Conservation (phyloP, 2,329 filamentous ascomycete species). For the Ascocoryne sarcoides region DNA sequence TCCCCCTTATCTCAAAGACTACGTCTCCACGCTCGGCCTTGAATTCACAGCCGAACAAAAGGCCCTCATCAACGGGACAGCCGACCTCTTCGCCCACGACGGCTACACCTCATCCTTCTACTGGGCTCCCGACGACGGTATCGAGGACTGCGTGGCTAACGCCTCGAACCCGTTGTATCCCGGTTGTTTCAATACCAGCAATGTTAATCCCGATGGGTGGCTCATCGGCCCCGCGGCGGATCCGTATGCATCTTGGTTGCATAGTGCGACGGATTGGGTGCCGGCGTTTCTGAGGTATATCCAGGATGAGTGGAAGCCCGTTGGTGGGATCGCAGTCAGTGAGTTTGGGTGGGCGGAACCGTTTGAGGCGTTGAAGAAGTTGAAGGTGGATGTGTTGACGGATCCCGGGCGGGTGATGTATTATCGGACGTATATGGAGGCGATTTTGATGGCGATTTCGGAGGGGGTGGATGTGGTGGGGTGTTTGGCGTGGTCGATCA, state of each 20-base stretch:
- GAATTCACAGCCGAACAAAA: constrained; percentile 40
- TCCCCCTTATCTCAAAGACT: constrained; percentile 37
- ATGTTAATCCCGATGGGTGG: constrained; percentile 15
- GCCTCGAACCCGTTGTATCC: constrained; percentile 16
- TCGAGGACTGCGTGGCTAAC: constrained; percentile 31
- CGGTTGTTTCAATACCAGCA: constrained; percentile 14
- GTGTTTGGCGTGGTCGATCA: constrained; percentile 80
- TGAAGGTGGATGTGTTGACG: constrained; percentile 45
- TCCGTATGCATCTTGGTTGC: constrained; percentile 19
- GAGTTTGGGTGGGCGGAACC: constrained; percentile 25
- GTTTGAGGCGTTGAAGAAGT: constrained; percentile 16
- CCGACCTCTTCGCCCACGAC: constrained; percentile 49
- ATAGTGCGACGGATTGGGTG: constrained; percentile 22
- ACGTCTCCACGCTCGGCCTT: constrained; percentile 36
- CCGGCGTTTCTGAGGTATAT: constrained; percentile 21
- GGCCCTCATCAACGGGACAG: constrained; percentile 39
- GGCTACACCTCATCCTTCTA: constrained; percentile 49
- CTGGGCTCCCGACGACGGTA: constrained; percentile 32
- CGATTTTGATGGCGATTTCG: constrained; percentile 57
- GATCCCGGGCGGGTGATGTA: constrained; percentile 74
- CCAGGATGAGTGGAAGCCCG: constrained; percentile 19
- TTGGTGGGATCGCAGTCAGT: constrained; percentile 17
- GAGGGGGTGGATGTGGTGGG: constrained; percentile 71
- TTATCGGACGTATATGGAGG: constrained; percentile 66
- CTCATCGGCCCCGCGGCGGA: constrained; percentile 20